Evolutionary conservation across 305 asterid genomes (phyloP), one percentile per base, ranked within the genome.

Genomic region (Fraxinus baroniana): DNA sequence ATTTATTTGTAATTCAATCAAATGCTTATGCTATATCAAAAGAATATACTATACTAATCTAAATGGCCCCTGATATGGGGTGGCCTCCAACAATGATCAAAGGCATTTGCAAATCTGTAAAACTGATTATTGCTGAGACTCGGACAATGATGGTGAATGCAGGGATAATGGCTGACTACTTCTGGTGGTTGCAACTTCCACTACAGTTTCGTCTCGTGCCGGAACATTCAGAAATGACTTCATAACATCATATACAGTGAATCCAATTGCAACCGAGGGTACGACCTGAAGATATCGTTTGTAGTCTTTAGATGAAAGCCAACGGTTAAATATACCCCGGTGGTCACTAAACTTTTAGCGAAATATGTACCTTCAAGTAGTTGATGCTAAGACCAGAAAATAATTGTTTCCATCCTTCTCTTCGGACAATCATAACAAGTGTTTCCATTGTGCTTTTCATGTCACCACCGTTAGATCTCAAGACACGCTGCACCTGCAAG

Each of bases 251-350:
- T 95, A 95, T 17, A 92, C 93, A 9, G 99, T 94, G 64, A 95
- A 95, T 36, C 99, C 99, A 64, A 95, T 95, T 5, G 99, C 99
- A n/a, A 94, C 99, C 1, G 99, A 95, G 35, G 99, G 99, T 36
- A 92, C 97, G 72, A 92, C 99, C 99, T 95, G 89, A 85, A 83
- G 30, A 60, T 74, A 44, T 55, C 76, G 20, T 52, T 70, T 74
- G 81, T 80, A 83, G 18, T 41, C 64, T 9, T 13, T 32, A 74
- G 80, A 74, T 33, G 30, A 35, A 72, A 41, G 18, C 18, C 26
- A 52, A 84, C 0, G 4, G 7, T 13, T 35, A 41, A 30, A 57
- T 57, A 46, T 13, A 17, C 55, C 55, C 0, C 2, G 22, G 20
- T 52, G 62, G 20, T 52, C 20, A 52, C 20, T 52, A 15, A 52